phyloP scores from a whole-genome alignment of 352 stramenopile species.

The Pelagophyceae sp. region DNA sequence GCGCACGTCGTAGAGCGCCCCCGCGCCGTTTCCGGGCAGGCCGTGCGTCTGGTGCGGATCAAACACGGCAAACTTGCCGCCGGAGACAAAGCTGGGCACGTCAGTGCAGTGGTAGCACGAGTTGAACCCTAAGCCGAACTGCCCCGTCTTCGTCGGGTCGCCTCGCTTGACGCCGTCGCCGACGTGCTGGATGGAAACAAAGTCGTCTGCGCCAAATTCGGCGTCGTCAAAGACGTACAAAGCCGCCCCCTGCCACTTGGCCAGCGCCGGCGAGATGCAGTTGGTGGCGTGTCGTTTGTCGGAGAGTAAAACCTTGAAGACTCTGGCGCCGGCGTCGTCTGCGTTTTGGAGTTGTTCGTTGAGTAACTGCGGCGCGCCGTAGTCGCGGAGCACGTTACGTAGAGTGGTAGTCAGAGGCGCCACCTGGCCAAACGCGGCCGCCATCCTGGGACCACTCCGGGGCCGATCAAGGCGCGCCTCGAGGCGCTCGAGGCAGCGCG shows the following conservation, averaged over 20 bases:
- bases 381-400: neutral
- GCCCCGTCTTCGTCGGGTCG: conserved; percentile 68
- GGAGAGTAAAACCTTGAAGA: conserved; percentile 40
- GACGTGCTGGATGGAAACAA: conserved; percentile 44
- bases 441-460: too few relatives aligned
- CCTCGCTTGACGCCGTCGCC: conserved; percentile 59
- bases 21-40: too few relatives aligned
- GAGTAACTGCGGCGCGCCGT: conserved; percentile 30
- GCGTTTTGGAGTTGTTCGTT: conserved; percentile 52
- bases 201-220: conserved; percentile 64
- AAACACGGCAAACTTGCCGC: conserved; percentile 76
- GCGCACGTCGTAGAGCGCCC: neutral
- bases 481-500: too few relatives aligned
- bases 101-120: conserved; percentile 81
- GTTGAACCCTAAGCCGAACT: conserved; percentile 81
- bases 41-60: conserved; percentile 70
- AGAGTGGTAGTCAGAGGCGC: too few relatives aligned
- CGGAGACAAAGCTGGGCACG: conserved; percentile 73
- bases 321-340: conserved; percentile 42
- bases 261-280: conserved; percentile 42
- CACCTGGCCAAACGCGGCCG: too few relatives aligned
- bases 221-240: conserved; percentile 77
- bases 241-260: conserved; percentile 58
- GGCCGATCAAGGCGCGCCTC: too few relatives aligned
- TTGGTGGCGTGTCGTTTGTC: conserved; percentile 38